Evolutionary conservation across 768 basidiomycete species (phyloP), one percentile per base, ranked within the genome.

Genomic region (Russula earlei): DNA sequence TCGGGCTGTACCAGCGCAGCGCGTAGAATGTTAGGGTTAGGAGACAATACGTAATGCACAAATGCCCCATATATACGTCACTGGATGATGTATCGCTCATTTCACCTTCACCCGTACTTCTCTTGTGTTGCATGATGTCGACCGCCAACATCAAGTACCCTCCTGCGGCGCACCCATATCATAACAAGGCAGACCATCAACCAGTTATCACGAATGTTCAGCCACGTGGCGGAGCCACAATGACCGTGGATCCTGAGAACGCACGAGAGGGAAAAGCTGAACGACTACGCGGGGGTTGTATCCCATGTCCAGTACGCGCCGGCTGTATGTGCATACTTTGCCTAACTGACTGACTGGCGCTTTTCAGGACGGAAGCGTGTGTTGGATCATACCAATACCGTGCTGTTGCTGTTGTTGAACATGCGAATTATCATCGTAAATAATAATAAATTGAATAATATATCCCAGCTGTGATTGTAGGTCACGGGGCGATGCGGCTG

Each of bases 311-410:
- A 38, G 58, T 59, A 46, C 36, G 50, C 8, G 17, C 10, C 22
- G 27, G 5, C 14, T 33, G 9, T 36, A 2, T 9, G 3, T 19
- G 17, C 36, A 17, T 7, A 5, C 9, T 20, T 33, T 33, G 15
- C 20, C n/a, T 9, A 17, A 24, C 41, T 49, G 31, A 49, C n/a
- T n/a, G n/a, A n/a, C 29, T 14, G 24, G 11, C 29, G 3, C 10
- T 31, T 44, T n/a, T 2, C 31, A 59, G 58, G 58, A 59, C 34
- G 58, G 58, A 38, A 55, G 54, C 25, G 37, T 59, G 17, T 59
- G 58, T 44, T 59, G 54, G 54, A 59, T 59, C 49, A 59, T 59
- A 20, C 58, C 52, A 9, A 46, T 54, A 54, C 52, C 58, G 1
- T 45, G 46, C 49, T 59, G 58, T 43, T 59, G 58, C 22, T 56